Base-by-base conservation (phyloP, 768 basidiomycete genomes). In the Phanerochaete sordida region DNA sequence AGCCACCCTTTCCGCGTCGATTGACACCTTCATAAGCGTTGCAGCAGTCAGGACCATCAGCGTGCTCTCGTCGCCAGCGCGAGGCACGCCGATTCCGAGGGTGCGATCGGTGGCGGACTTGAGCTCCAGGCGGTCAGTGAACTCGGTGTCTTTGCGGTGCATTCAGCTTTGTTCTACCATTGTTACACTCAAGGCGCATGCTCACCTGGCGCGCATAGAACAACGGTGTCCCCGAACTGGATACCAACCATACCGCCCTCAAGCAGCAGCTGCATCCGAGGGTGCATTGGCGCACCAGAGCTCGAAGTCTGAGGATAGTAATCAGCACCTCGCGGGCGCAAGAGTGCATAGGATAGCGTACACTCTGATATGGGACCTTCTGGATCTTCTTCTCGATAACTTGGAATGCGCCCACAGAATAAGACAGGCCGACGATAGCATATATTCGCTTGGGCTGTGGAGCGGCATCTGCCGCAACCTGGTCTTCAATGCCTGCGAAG, bases 181-280 rank as follows among this genome's bases (percentile, higher is more conserved):
- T 48, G 24, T 26, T 9, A 6, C 33, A 2, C 4, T 24, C n/a
- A 16, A 37, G 11, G 53, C 4, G 33, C 8, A 44, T n/a, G n/a
- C 43, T 15, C 57, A 90, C 90, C 82, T 74, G 82, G 78, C 51
- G 88, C 81, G 69, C 86, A 87, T 12, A 92, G 76, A 4, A 87
- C 85, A 21, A 91, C 83, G 1, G 88, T 84, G 70, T 92, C 90
- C 28, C 89, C 89, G 62, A 90, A 92, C 65, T 91, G 84, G 7
- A 90, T 79, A 33, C 81, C 78, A 39, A 85, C 72, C 9, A 90
- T 66, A 23, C 79, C 75, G 21, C 87, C 89, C n/a, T 77, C 77
- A n/a, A 77, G 73, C 24, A 89, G 72, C 19, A 85, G 75, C 56
- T 83, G 82, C 56, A 92, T 78, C 47, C 86, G 80, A 37, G 90